Base-by-base conservation (phyloP, 2,329 filamentous ascomycete species). In the Neospermospora avenae region DNA sequence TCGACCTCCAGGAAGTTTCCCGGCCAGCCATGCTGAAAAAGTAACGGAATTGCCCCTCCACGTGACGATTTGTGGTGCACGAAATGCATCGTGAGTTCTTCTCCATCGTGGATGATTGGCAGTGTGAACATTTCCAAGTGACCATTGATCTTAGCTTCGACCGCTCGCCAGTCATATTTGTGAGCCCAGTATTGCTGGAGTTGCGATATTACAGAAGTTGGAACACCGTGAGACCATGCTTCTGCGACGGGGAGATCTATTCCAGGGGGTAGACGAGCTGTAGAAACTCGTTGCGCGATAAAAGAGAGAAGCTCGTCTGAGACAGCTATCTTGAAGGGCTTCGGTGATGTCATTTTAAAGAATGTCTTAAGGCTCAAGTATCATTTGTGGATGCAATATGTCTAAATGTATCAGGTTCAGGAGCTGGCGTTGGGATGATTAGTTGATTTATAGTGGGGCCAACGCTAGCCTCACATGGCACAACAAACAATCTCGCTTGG, bases 1-100 rank as follows among this genome's bases (percentile, higher is more conserved):
- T 65, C 61, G 5, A 74, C 85, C 72, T 90, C 87, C 46, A 87
- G 69, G 68, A 89, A 89, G 65, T 81, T 86, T 1, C 88, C 88
- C 0, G 88, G 88, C 82, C 84, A 78, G 45, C 77, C 76, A 64
- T 79, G 77, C 13, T 75, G 54, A 55, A 78, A 76, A 0, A 78
- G 63, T 13, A 78, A 67, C 1, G 77, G 77, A 22, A 77, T 72
- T 6, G 76, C 75, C 24, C 77, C 76, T 1, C 78, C 68, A 3
- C 75, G 77, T 1, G 74, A 70, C 67, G 81, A 85, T 49, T 72
- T 77, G 65, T 87, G 78, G 67, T 88, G 83, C 3, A 89, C 71
- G 66, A 86, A 87, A 70, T 90, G 87, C 3, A 90, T 77, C n/a
- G 83, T 76, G 25, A 88, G 69, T 56, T 63, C 42, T 63, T 62